These are phyloP conservation scores for Craspedostauros australis DNA, from an alignment of 108 stramenopile genomes.

Conservation along the genomic window DNA sequence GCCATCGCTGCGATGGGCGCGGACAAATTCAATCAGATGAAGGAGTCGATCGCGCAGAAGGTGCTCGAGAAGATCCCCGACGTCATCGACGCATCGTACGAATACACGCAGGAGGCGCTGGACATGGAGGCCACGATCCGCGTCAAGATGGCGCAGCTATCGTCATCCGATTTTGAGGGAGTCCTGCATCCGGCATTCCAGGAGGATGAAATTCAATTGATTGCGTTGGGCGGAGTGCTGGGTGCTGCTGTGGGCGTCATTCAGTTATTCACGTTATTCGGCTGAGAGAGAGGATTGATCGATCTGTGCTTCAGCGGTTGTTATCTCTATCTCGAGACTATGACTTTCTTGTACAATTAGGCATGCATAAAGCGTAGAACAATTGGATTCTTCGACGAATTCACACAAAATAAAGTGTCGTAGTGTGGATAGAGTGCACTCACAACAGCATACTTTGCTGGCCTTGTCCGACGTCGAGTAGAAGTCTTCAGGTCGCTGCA, in stretches of 20 bases:
- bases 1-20: slow-evolving; percentile 80
- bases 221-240: slow-evolving; percentile 85
- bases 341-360: too few relatives aligned
- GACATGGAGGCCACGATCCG: slow-evolving; percentile 84
- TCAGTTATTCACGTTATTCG: slow-evolving; percentile 58
- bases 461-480: too few relatives aligned
- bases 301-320: background rate
- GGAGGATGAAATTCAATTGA: slow-evolving; percentile 93
- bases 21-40: slow-evolving; percentile 77
- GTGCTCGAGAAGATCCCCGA: slow-evolving; percentile 66
- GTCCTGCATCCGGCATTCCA: slow-evolving; percentile 93
- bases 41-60: slow-evolving; percentile 80
- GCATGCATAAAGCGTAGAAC: too few relatives aligned
- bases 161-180: slow-evolving; percentile 87
- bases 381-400: too few relatives aligned
- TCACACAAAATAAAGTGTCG: too few relatives aligned
- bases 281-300: background rate
- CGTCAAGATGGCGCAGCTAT: slow-evolving; percentile 67
- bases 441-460: too few relatives aligned
- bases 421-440: too few relatives aligned
- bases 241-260: slow-evolving; percentile 83
- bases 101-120: slow-evolving; percentile 85
- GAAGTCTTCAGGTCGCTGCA: too few relatives aligned
- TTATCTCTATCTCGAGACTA: too few relatives aligned
- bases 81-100: slow-evolving; percentile 75